Base-by-base conservation (phyloP, 2,329 filamentous ascomycete species). In the Fusarium keratoplasticum region DNA sequence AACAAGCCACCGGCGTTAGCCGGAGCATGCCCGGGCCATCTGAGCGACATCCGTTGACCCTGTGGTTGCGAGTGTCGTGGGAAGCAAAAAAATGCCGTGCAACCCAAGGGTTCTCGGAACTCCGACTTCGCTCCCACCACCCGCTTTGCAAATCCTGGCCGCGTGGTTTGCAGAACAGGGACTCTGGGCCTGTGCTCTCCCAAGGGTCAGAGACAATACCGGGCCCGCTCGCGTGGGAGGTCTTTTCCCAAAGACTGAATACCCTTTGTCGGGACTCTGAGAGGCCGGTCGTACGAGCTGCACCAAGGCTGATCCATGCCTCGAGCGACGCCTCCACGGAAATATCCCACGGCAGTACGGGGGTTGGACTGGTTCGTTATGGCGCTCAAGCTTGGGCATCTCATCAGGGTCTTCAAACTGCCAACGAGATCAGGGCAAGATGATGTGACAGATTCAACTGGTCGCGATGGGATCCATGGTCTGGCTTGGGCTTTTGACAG, bases 41-140 rank as follows among this genome's bases (percentile, higher is more conserved):
- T 69, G 58, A 67, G 61, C 60, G 67, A 70, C 47, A 66, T 73
- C 44, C 64, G 58, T 64, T 74, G 63, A 66, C 52, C 36, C 61
- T 55, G 42, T 67, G 66, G 38, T 20, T 40, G 55, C 5, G 44
- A 59, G 22, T 9, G 22, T 27, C 16, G 63, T 68, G 67, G 67
- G 71, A 68, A 74, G 67, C 47, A 72, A 25, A 54, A 65, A 66
- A 57, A 75, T 62, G 62, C 61, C 59, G 66, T 66, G 50, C 61
- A 29, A 67, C 62, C 66, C 58, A 72, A 70, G 70, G 60, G 66
- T 64, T 61, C 68, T 66, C 52, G 59, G 54, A 66, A 64, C 70
- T 78, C 76, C 76, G 70, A 74, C 65, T 72, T 79, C 69, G 78
- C 75, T 77, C 65, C 64, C 27, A 38, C 27, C 54, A 27, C n/a